A percentile compares a stretch with the other conserved stretches of the same genome.
Evolutionary conservation across 2,329 filamentous ascomycete species (phyloP).

Genomic region (Lojkania enalia): DNA sequence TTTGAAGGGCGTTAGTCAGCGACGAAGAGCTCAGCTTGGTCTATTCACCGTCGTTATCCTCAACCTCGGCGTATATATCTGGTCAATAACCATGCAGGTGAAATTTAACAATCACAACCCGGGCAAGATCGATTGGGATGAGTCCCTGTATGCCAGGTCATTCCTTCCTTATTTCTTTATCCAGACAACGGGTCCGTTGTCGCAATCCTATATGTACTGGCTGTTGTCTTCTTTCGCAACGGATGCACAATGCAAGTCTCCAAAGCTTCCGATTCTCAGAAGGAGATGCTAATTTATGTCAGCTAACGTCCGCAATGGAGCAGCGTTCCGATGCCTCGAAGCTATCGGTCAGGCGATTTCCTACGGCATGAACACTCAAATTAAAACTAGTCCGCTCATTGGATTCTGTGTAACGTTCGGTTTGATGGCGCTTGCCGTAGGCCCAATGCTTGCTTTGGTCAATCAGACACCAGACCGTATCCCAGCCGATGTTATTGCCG

Average conservation of each 20-base stretch:
- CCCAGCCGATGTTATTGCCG: conserved; percentile 34
- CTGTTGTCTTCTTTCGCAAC: conserved; percentile 35
- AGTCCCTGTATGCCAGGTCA: conserved; percentile 46
- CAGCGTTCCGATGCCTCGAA: conserved; percentile 32
- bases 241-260: conserved; percentile 31
- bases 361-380: conserved; percentile 36
- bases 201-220: conserved; percentile 40
- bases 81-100: conserved; percentile 54
- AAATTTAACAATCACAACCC: conserved; percentile 46
- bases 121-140: conserved; percentile 53
- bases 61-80: conserved; percentile 55
- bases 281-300: not conserved
- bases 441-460: conserved; percentile 38
- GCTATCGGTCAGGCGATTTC: conserved; percentile 34
- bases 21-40: conserved; percentile 52
- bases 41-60: conserved; percentile 52
- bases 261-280: conserved; percentile 23
- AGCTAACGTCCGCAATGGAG: not conserved
- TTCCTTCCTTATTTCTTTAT: conserved; percentile 57
- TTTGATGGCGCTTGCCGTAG: conserved; percentile 34
- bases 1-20: conserved; percentile 65
- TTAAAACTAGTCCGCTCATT: conserved; percentile 30
- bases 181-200: conserved; percentile 46
- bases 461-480: conserved; percentile 39
- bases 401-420: conserved; percentile 40